Percentiles rank a stretch among this genome's conserved stretches.
phyloP scores from a whole-genome alignment of 2,329 filamentous ascomycete genomes.

The Curvularia eragrostidis region DNA sequence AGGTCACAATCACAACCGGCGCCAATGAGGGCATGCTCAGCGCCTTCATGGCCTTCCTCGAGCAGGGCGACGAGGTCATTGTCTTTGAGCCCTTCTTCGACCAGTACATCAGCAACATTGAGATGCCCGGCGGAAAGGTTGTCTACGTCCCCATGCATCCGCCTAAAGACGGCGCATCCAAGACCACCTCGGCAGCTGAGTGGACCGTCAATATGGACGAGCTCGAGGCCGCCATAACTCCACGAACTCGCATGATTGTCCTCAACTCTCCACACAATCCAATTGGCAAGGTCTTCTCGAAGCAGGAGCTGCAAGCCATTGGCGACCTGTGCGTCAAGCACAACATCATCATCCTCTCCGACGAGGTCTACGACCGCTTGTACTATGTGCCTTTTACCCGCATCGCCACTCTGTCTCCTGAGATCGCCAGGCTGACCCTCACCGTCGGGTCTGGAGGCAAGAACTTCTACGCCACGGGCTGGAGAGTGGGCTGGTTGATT shows the following conservation, averaged over 20 bases:
- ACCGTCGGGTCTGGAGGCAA: conserved; percentile 97
- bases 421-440: conserved; percentile 84
- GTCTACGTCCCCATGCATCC: conserved; percentile 96
- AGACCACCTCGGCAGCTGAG: conserved; percentile 83
- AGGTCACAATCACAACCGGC: conserved; percentile 92
- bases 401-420: conserved; percentile 87
- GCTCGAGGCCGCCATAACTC: conserved; percentile 80
- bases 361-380: conserved; percentile 84
- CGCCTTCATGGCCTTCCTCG: conserved; percentile 97
- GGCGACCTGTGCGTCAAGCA: conserved; percentile 90
- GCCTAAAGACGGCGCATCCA: conserved; percentile 76
- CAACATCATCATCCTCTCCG: conserved; percentile 83
- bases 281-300: conserved; percentile 92
- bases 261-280: conserved; percentile 91
- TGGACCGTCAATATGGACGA: conserved; percentile 88
- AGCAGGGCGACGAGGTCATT: conserved; percentile 94
- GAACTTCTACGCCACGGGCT: conserved; percentile 97
- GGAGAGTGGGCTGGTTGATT: conserved; percentile 95
- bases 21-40: conserved; percentile 93
- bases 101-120: conserved; percentile 98
- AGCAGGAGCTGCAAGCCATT: conserved; percentile 81
- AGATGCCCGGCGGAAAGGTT: conserved; percentile 95
- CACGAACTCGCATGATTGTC: conserved; percentile 95
- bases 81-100: conserved; percentile 99
- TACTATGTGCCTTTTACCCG: conserved; percentile 96